Base-by-base conservation (phyloP, 1,284 basidiomycete genomes). In the Ceratobasidium sp. region DNA sequence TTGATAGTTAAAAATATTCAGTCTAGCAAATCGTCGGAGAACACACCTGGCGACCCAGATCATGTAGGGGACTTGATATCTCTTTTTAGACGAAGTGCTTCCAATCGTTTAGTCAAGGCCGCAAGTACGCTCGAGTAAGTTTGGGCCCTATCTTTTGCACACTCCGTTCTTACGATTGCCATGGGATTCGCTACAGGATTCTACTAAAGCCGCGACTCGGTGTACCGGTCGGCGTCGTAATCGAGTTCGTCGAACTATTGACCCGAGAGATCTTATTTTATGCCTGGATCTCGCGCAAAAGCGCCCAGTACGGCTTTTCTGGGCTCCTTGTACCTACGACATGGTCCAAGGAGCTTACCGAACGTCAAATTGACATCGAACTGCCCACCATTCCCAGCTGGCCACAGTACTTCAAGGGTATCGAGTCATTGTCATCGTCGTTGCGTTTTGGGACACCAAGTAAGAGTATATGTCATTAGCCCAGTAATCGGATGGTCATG, bases 251-350 rank as follows among this genome's bases (percentile, higher is more conserved):
- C n/a, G 64, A 67, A 19, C 15, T 24, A 6, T 24, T 67, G 2
- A 67, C 64, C 9, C 47, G 64, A 1, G 64, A 67, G 22, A 53
- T 67, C 2, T 24, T 67, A 31, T 44, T 67, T n/a, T n/a, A 41
- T 44, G 33, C 15, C n/a, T 24, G 59, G 7, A 22, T 41, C 19
- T 33, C 9, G 4, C 6, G n/a, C 9, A 24, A 48, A 14, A 27
- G 6, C 6, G 11, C 14, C 31, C 50, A 41, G 17, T 29, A 48
- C 29, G 51, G 50, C 19, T 67, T 67, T 33, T 27, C 47, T 2
- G 33, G 29, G n/a, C n/a, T 67, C 8, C 48, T 67, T 41, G n/a
- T 67, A 19, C 64, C 64, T 5, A 36, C 36, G 2, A 54, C 64
- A 15, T 67, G 64, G 64, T 9, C 50, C 8, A 51, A 19, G 44